These are phyloP conservation scores for Tremellales sp. DNA, from an alignment of 1,284 basidiomycete genomes.

Conservation along the genomic window DNA sequence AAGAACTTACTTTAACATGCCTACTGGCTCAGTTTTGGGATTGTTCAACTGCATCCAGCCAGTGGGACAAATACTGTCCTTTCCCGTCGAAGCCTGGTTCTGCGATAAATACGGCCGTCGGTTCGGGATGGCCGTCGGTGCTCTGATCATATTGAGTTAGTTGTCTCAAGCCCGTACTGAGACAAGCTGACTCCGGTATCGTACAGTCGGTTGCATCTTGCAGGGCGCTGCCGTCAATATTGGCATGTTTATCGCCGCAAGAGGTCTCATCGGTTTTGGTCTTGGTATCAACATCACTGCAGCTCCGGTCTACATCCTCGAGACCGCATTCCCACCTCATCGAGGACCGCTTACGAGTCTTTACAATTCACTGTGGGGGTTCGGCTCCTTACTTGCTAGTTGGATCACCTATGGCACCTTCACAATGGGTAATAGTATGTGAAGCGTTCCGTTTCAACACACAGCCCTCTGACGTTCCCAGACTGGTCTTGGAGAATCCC, in stretches of 20 bases:
- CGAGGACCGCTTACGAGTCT: slow-evolving; percentile 66
- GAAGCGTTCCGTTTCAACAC: no score
- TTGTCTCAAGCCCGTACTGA: neutral
- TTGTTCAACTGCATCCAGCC: slow-evolving; percentile 23
- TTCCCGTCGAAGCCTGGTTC: slow-evolving; percentile 29
- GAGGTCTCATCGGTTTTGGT: slow-evolving; percentile 58
- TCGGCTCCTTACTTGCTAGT: slow-evolving; percentile 54
- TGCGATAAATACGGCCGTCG: slow-evolving; percentile 37
- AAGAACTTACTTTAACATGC: slow-evolving; percentile 11
- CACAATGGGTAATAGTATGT: slow-evolving; percentile 24
- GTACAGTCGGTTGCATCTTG: slow-evolving; percentile 48
- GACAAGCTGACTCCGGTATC: no score
- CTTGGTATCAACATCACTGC: slow-evolving; percentile 40
- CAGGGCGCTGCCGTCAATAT: slow-evolving; percentile 60
- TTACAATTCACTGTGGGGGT: slow-evolving; percentile 73
- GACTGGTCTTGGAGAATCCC: slow-evolving; percentile 54
- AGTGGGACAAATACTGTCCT: slow-evolving; percentile 13
- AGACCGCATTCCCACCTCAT: slow-evolving; percentile 68
- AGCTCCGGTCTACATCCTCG: slow-evolving; percentile 69
- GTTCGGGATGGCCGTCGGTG: slow-evolving; percentile 33
- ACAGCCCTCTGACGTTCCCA: slow-evolving; percentile 63
- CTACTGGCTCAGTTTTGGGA: slow-evolving; percentile 16
- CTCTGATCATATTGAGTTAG: slow-evolving; percentile 47
- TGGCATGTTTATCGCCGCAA: slow-evolving; percentile 58
- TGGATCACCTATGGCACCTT: slow-evolving; percentile 36